Conservation (phyloP, 2,329 filamentous ascomycete genomes). For the Waltergamsia citrina region DNA sequence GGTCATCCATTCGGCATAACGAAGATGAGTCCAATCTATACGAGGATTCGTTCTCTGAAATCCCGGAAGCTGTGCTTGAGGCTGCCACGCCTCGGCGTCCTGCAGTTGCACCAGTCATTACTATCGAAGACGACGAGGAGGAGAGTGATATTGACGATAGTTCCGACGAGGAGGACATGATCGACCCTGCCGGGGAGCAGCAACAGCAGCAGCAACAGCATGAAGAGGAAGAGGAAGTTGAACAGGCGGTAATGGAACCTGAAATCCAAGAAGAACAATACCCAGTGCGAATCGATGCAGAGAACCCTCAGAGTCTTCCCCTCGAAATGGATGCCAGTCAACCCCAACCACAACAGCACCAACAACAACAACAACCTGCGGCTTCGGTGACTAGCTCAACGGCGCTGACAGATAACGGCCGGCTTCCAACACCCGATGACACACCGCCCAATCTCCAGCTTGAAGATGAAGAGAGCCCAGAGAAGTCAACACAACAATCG, state of each 20-base stretch:
- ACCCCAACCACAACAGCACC: no score
- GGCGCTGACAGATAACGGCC: slow-evolving; percentile 29
- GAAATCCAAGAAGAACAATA: neutral
- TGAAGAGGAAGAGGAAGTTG: slow-evolving; percentile 7
- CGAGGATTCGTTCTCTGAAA: slow-evolving; percentile 49
- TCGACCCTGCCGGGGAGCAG: neutral
- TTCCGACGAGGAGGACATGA: slow-evolving; percentile 4
- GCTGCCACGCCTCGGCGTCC: slow-evolving; percentile 34
- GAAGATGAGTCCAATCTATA: slow-evolving; percentile 26
- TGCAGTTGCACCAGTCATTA: slow-evolving; percentile 1
- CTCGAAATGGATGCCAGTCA: no score
- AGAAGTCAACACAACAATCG: slow-evolving; percentile 8
- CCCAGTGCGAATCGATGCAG: neutral
- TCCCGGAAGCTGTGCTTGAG: slow-evolving; percentile 38
- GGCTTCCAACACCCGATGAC: slow-evolving; percentile 44
- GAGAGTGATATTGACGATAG: slow-evolving; percentile 4
- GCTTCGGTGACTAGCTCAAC: slow-evolving; percentile 15
- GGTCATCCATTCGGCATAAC: slow-evolving; percentile 6
- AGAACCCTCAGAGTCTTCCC: neutral
- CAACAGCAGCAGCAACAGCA: neutral
- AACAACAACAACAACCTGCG: neutral
- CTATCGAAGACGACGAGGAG: slow-evolving; percentile 2
- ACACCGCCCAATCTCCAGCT: slow-evolving; percentile 29
- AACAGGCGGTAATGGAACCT: slow-evolving; percentile 4
- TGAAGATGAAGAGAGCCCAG: slow-evolving; percentile 5